Evolutionary conservation across 352 stramenopile species (phyloP), one percentile per base, ranked within the genome.

Genomic region (Globisporangium ultimum): DNA sequence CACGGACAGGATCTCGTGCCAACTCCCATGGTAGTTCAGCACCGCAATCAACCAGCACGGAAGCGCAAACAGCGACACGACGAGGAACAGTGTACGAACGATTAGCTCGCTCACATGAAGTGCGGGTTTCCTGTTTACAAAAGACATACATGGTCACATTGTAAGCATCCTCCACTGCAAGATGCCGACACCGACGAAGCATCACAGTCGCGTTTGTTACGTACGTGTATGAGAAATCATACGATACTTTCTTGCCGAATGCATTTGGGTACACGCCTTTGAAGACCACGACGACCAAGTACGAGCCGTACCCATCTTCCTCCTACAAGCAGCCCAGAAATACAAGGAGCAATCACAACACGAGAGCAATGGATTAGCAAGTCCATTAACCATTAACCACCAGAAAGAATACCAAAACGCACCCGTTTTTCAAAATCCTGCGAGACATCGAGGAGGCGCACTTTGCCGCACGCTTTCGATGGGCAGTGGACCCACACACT

Each of bases 141-240:
- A 47, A n/a, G n/a, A 14, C 32, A 24, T 53, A 38, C 22, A 20
- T 24, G 48, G 18, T 22, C 21, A n/a, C 2, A 66, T 54, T 10
- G 45, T 42, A 52, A 48, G 13, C 10, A 13, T 3, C 21, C 11
- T 17, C 13, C 8, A 6, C 15, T 32, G 32, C 18, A 36, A 18
- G 1, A 12, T n/a, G 17, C 12, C 40, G 40, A n/a, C 40, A 8
- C 10, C 2, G 40, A 48, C 24, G n/a, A 48, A 32, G 47, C 46
- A 14, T 4, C 10, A 50, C 45, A 64, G 15, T 6, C 11, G 1
- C 18, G 48, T 15, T n/a, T 50, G 8, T 21, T 18, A 73, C 80
- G 43, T 80, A 94, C 85, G 83, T 89, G 62, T 89, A 95, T 2
- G 77, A 78, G 57, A 95, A 91, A 22, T 89, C 71, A 62, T 95